Evolutionary conservation across 2,329 filamentous ascomycete species (phyloP), one percentile per base, ranked within the genome.

Genomic region (Fusarium equiseti): DNA sequence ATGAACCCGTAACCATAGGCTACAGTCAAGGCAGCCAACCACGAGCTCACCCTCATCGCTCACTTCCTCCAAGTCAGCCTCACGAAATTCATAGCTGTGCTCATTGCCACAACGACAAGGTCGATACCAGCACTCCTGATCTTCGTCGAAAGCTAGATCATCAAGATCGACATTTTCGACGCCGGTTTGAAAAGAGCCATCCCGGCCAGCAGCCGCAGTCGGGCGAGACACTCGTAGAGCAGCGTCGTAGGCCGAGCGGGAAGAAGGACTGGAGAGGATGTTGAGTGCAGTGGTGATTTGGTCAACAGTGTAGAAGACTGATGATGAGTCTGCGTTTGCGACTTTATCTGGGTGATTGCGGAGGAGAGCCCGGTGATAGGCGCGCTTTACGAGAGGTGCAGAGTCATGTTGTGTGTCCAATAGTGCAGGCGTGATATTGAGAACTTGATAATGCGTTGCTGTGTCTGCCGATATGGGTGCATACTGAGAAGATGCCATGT

Each of bases 1-100:
- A 53, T 89, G 84, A 40, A 92, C 88, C 59, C 86, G 85, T 54
- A 91, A 77, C 89, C 89, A 91, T 48, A 92, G 80, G 75, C 89
- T 91, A 71, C 90, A 92, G 73, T 91, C 89, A 59, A 83, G 82
- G 74, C 90, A 92, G 13, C 88, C 89, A 43, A 92, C 89, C 77
- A 90, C 83, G 49, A 91, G 78, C 75, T 90, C 88, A 11, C 89
- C 86, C 67, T 87, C 82, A 53, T 88, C 86, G 48, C 83, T 84
- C 42, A 84, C 86, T 75, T 86, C 87, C 69, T 89, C 86, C 51
- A 92, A 80, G 75, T 91, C 88, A 11, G 77, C 79, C 78, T 91
- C 89, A 18, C 78, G 80, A 67, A 91, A 86, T 29, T 85, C 77
- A 75, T 88, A 92, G 2, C 89, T 89, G 42, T 84, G 83, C 32